Conservation (phyloP, 805 yeast species). For the Metschnikowia arizonensis region DNA sequence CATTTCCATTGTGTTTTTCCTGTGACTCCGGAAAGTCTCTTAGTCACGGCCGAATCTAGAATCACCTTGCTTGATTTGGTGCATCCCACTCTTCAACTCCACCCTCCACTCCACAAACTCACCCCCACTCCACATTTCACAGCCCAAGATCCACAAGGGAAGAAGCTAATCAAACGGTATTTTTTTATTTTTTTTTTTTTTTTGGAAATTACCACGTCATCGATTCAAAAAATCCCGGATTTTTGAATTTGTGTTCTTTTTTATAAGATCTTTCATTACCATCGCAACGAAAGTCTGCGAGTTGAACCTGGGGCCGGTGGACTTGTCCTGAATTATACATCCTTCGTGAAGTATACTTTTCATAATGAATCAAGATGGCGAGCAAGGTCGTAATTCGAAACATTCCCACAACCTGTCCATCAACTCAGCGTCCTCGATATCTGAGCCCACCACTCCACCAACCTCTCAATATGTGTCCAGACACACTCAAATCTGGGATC, state of each 20-base stretch:
- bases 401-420: conserved; percentile 39
- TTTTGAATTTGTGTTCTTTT: not conserved
- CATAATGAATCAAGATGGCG: conserved; percentile 4
- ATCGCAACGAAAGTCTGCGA: not conserved
- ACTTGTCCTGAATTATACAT: not conserved
- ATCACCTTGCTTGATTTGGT: not conserved
- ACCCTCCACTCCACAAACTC: conserved; percentile 1
- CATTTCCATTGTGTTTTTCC: not conserved
- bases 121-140: conserved; percentile 1
- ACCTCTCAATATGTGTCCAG: conserved; percentile 7
- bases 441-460: conserved; percentile 54
- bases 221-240: too few species aligned
- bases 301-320: not conserved
- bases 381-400: not conserved
- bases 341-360: not conserved
- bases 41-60: not conserved
- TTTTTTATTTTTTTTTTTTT: too few species aligned
- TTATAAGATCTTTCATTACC: not conserved
- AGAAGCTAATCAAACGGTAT: not conserved
- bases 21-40: not conserved
- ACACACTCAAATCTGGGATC: conserved; percentile 30
- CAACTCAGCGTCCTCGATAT: conserved; percentile 41
- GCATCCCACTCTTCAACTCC: not conserved
- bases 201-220: too few species aligned
- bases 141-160: not conserved